These are phyloP conservation scores for Tylopilus balloui DNA, from an alignment of 768 basidiomycete species.

Conservation along the genomic window DNA sequence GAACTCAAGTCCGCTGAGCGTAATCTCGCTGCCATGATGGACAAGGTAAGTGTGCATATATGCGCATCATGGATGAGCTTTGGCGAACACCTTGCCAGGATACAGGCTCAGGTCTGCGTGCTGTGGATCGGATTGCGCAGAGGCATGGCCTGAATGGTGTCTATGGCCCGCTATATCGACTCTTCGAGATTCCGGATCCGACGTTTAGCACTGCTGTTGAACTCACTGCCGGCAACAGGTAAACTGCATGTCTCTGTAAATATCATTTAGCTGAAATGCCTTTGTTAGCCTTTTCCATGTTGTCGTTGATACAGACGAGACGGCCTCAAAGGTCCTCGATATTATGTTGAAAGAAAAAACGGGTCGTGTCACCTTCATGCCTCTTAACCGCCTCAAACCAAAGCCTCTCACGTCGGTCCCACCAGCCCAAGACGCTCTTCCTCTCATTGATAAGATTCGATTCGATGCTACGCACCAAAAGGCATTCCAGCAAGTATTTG, in stretches of 20 bases:
- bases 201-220: slow-evolving; percentile 93
- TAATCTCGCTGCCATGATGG: slow-evolving; percentile 85
- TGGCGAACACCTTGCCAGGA: slow-evolving; percentile 49
- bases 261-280: slow-evolving; percentile 4
- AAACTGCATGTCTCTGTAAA: background rate
- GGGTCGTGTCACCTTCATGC: slow-evolving; percentile 97
- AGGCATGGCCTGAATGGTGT: slow-evolving; percentile 75
- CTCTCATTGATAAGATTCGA: slow-evolving; percentile 75
- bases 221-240: slow-evolving; percentile 95
- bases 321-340: slow-evolving; percentile 86
- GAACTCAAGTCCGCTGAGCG: slow-evolving; percentile 82
- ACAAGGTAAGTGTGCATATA: slow-evolving; percentile 56
- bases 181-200: slow-evolving; percentile 84
- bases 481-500: slow-evolving; percentile 96
- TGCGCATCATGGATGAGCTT: background rate
- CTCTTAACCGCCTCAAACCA: slow-evolving; percentile 88
- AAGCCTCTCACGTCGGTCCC: slow-evolving; percentile 56
- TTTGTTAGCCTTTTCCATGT: slow-evolving; percentile 78
- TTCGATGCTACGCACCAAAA: slow-evolving; percentile 68
- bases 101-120: slow-evolving; percentile 81
- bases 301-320: slow-evolving; percentile 95
- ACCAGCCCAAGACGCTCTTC: slow-evolving; percentile 70
- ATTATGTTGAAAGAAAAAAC: slow-evolving; percentile 91
- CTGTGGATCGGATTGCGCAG: slow-evolving; percentile 81
- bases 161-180: slow-evolving; percentile 89